Evolutionary conservation across 2,329 filamentous ascomycete genomes (phyloP), one percentile per base, ranked within the genome.

Genomic region (Sporothrix pallida): DNA sequence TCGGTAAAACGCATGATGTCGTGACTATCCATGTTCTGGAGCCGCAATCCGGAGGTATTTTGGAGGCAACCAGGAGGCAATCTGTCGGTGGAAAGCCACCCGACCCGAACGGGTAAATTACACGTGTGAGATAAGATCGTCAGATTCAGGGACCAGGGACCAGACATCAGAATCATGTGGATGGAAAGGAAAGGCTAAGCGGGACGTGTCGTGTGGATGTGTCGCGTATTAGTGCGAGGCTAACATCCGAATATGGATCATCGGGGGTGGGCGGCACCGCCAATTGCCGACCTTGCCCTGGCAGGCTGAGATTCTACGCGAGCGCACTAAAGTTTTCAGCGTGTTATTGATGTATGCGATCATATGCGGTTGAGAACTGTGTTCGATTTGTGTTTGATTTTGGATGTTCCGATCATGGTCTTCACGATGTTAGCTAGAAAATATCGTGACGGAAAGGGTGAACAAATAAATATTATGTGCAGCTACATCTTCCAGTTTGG

Each of bases 161-260:
- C 37, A 10, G 58, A 13, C 54, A 60, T 6, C 5, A 12, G 15
- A 63, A 7, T 9, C 15, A 13, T 37, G 8, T 0, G 44, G 60
- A 5, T 8, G 15, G 37, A n/a, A 20, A 17, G 17, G 9, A n/a
- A 63, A 46, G 44, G 63, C 44, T n/a, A 50, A 31, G 63, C 63
- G 63, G 44, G 9, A 4, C 4, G 20, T 23, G 20, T 56, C 42
- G 48, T 2, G 10, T 70, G 23, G 23, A 4, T 12, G 20, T 23
- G 20, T 56, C 42, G 48, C 3, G 10, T 70, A 58, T 12, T 70
- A 20, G 17, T 44, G 52, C 4, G 4, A 37, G 12, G 23, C 68
- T 54, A 70, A 70, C 31, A 70, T 26, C 48, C 68, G 68, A 70
- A 17, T 37, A 37, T 13, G 15, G 37, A 17, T 26, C 7, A 20